Base-by-base conservation (phyloP, 768 basidiomycete species). In the Amanita pseudoporphyria region DNA sequence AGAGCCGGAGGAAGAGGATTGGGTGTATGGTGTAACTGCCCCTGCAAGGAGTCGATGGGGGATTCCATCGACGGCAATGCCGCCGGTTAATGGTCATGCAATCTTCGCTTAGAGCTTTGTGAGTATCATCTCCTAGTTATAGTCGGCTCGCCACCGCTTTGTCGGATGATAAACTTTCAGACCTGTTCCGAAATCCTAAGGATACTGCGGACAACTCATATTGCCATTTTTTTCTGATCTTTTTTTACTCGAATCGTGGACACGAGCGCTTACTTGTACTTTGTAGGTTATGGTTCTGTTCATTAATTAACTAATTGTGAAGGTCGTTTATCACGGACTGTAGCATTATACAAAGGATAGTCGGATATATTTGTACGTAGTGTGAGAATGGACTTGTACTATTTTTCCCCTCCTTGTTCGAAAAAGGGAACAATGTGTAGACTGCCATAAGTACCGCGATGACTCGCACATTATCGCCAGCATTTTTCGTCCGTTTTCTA, bases 111-210 rank as follows among this genome's bases (percentile, higher is more conserved):
- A 18, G 32, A 36, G 45, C 14, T 50, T 13, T 41, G 32, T 56
- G 52, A 49, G 61, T 53, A 44, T 44, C 19, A 44, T 19, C 36
- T 44, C 40, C 14, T 10, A n/a, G 5, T 33, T 45, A 49, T 47
- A 35, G 26, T 52, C 30, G 42, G 24, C 9, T 53, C 30, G 32
- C 16, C 28, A 37, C 51, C 0, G 36, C 47, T 52, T 41, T 58
- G 58, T 32, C 48, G 67, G 84, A 87, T 84, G 85, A 85, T 69
- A 77, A 59, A 63, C 48, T 64, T 68, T 77, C 80, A 86, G 82
- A 84, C 84, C 83, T 86, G 82, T 87, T 79, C 84, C 69, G 81
- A 87, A 63, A 67, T 56, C 59, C 59, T 47, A 54, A 43, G 62
- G 58, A 60, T 60, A 57, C 59, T 78, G 81, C 69, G 77, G 82